Evolutionary conservation across 2,329 filamentous ascomycete species (phyloP).

Genomic region (Hymenoscyphus infarciens): DNA sequence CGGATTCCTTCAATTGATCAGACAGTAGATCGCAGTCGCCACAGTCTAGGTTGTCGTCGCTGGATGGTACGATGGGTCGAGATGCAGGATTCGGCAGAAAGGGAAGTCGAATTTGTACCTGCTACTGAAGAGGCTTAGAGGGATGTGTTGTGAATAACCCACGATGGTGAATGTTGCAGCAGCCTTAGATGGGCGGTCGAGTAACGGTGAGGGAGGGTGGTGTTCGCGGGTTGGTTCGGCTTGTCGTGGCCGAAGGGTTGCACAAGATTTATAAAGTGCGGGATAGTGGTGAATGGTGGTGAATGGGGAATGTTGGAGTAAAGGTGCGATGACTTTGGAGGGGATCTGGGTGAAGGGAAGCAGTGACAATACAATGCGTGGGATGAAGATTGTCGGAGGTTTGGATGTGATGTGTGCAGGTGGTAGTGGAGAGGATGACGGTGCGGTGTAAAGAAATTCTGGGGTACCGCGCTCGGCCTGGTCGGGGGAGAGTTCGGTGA

Average conservation of each 20-base stretch:
- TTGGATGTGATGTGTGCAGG: conserved; percentile 1
- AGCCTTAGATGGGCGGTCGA: conserved; percentile 31
- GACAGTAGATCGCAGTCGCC: conserved; percentile 14
- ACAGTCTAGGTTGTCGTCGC: conserved; percentile 16
- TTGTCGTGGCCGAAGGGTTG: conserved; percentile 26
- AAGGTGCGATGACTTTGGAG: conserved; percentile 15
- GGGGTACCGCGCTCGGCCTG: conserved; percentile 2
- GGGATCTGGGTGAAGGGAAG: not conserved
- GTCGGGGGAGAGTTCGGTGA: not conserved
- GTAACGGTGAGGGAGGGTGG: conserved; percentile 20
- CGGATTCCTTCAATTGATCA: conserved; percentile 22
- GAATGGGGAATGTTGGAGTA: conserved; percentile 13
- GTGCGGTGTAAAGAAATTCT: not conserved
- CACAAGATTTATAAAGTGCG: conserved; percentile 20
- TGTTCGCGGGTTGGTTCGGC: conserved; percentile 27
- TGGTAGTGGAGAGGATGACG: not conserved
- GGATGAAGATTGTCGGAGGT: conserved; percentile 4
- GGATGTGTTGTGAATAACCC: conserved; percentile 22
- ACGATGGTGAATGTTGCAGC: conserved; percentile 23
- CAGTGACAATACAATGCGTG: not conserved
- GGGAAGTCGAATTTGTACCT: not conserved
- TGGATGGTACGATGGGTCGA: conserved; percentile 14
- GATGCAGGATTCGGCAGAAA: conserved; percentile 20
- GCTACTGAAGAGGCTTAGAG: conserved; percentile 15
- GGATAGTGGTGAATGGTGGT: conserved; percentile 16